Evolutionary conservation across 257 asterid genomes (phyloP).

Genomic region (Nicotiana otophora): DNA sequence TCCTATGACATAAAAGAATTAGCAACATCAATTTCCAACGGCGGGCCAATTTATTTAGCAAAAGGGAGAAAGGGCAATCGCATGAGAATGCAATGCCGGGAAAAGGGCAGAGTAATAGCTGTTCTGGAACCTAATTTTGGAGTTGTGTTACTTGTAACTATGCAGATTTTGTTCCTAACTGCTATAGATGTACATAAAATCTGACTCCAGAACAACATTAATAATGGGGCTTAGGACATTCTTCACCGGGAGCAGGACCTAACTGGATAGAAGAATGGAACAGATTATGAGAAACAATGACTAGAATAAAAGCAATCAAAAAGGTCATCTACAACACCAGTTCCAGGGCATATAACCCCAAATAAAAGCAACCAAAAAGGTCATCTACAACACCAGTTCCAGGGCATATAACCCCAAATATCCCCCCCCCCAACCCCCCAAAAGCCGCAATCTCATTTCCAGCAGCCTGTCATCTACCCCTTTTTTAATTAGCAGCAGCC

Average conservation of each 20-base stretch:
- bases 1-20: slow-evolving; percentile 33
- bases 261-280: not conserved
- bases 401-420: not conserved
- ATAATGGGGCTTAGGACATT: not conserved
- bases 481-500: too few relatives aligned
- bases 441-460: too few relatives aligned
- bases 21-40: not conserved
- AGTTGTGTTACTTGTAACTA: not conserved
- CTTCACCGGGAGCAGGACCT: not conserved
- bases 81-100: not conserved
- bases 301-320: not conserved
- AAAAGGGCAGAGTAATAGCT: not conserved
- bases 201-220: not conserved
- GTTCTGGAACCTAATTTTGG: not conserved
- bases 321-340: not conserved
- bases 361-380: not conserved
- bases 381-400: not conserved
- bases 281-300: not conserved
- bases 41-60: not conserved
- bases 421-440: too few relatives aligned
- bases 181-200: not conserved
- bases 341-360: not conserved
- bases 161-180: not conserved
- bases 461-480: too few relatives aligned
- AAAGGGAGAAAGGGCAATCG: not conserved